Conservation (phyloP, 805 yeast genomes). For the Tetrapisispora phaffii region DNA sequence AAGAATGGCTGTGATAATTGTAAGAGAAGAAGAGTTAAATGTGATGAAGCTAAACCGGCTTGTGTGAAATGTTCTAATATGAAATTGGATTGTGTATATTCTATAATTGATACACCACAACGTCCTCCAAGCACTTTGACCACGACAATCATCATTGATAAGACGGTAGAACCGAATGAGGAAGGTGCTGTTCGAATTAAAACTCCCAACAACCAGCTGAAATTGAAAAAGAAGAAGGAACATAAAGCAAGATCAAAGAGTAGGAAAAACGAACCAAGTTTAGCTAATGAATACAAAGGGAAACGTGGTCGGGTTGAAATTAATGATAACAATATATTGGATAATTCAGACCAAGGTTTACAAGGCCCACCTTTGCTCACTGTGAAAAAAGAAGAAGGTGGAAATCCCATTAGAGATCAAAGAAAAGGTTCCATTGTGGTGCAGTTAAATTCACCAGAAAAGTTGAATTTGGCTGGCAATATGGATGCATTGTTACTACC, state of each 20-base stretch:
- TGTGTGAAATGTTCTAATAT: constrained; percentile 74
- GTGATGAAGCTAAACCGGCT: constrained; percentile 77
- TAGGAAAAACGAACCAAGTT: neutral
- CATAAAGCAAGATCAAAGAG: neutral
- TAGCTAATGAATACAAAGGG: neutral
- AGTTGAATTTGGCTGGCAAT: neutral
- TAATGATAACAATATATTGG: neutral
- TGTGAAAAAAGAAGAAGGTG: neutral
- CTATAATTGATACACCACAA: constrained; percentile 5
- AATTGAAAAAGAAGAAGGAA: neutral
- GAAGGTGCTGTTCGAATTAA: neutral
- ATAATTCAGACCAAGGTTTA: neutral
- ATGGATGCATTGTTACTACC: constrained; percentile 20
- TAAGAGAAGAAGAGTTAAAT: constrained; percentile 80
- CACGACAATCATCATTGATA: neutral
- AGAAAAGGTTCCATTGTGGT: constrained; percentile 2
- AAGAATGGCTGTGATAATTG: constrained; percentile 85
- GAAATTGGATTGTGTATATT: constrained; percentile 67
- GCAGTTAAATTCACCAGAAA: constrained; percentile 5
- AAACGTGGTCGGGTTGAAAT: neutral
- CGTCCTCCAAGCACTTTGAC: neutral
- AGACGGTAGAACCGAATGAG: neutral
- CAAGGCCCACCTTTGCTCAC: neutral
- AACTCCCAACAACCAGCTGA: neutral
- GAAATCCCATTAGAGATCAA: neutral